Base-by-base conservation (phyloP, 352 stramenopile species). In the Pythium aquatile region DNA sequence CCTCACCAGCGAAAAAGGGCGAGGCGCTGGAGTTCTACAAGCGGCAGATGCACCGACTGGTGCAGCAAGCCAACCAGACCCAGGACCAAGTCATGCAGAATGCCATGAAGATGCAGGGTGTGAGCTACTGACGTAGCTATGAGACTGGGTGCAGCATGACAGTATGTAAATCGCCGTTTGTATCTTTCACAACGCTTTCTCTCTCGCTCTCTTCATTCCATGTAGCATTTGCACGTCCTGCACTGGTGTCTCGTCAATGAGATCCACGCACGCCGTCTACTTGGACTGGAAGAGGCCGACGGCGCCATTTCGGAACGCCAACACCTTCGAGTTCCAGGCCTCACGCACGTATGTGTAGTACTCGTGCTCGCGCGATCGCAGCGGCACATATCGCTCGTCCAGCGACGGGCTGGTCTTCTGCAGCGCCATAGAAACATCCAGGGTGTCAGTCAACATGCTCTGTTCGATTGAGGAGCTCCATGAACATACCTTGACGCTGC, bases 281-380 rank as follows among this genome's bases (percentile, higher is more conserved):
- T 77, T 87, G 66, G 51, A 63, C 30, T 81, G 58, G 66, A 90
- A 85, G 30, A 89, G 49, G 53, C 80, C 80, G 57, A 79, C 69
- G 52, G 74, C 65, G 58, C 75, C 81, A 68, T 88, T 78, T 49
- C 84, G 81, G 65, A 93, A 76, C 26, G 64, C 62, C 35, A 91
- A 49, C 35, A 93, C 79, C 67, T 84, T 82, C 35, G 75, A 69
- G 74, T 93, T 93, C 84, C 84, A 93, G 20, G 73, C 58, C 68
- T 89, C 61, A 51, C 84, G 81, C 46, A 91, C 59, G 69, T 72
- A 77, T 73, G 81, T 87, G 72, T 93, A 93, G 73, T 90, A 93
- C 76, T 91, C 84, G 67, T 93, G 84, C 71, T 93, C 84, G 32
- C 72, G 80, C 68, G 76, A 88, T 32, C 78, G 81, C 59, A 93